phyloP scores from a whole-genome alignment of 2,329 filamentous ascomycete genomes.

The Colletotrichum siamense region DNA sequence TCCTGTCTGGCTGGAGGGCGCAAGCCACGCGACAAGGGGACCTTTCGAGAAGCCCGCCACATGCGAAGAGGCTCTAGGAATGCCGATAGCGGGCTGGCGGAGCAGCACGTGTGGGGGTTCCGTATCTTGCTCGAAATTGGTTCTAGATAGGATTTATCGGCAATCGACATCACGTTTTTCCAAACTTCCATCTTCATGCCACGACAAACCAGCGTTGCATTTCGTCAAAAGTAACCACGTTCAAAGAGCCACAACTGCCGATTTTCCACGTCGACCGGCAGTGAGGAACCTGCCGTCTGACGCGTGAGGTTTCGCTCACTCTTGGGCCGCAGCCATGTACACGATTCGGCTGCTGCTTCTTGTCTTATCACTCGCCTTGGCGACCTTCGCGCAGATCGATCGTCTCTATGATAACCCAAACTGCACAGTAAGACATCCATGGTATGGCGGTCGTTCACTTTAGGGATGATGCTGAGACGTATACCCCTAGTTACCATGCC shows the following conservation, averaged over 20 bases:
- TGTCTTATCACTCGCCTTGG: not conserved
- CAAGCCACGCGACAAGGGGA: not conserved
- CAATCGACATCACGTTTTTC: not conserved
- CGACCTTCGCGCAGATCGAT: not conserved
- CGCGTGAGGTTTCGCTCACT: not conserved
- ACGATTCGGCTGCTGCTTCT: not conserved
- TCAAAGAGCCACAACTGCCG: not conserved
- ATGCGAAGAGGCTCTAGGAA: not conserved
- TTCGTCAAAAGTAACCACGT: not conserved
- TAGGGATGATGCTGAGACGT: not conserved
- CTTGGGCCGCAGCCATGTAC: not conserved
- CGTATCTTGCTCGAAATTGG: not conserved
- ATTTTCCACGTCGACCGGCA: not conserved
- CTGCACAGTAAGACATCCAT: not conserved
- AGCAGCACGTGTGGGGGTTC: not conserved
- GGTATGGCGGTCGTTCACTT: not conserved
- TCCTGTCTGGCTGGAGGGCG: rapidly evolving
- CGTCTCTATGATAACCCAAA: not conserved
- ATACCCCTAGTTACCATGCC: not conserved
- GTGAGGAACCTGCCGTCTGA: not conserved
- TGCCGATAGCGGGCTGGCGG: not conserved
- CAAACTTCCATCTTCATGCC: not conserved
- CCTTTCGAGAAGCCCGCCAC: not conserved
- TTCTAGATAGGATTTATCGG: not conserved
- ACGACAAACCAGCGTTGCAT: not conserved